Percentiles rank a stretch among this genome's conserved stretches.
These are phyloP conservation scores for Microbotryomycetes sp. DNA, from an alignment of 1,284 basidiomycete genomes.

Conservation along the genomic window DNA sequence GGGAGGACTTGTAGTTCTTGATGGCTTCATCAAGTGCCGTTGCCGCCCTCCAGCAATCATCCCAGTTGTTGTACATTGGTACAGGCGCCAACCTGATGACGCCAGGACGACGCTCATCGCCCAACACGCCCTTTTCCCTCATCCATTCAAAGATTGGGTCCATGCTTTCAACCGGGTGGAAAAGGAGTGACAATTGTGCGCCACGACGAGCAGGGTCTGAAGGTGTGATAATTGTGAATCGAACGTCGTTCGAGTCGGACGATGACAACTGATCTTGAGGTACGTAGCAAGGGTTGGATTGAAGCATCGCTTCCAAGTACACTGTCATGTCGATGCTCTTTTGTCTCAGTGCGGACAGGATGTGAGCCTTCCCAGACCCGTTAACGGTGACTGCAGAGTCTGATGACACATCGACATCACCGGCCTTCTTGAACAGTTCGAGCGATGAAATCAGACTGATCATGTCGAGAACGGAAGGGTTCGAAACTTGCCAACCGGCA, in stretches of 20 bases:
- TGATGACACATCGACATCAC: slow-evolving; percentile 36
- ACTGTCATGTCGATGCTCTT: slow-evolving; percentile 66
- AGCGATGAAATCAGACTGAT: slow-evolving; percentile 74
- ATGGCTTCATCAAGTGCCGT: slow-evolving; percentile 53
- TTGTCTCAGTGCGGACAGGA: slow-evolving; percentile 57
- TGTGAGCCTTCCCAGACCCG: slow-evolving; percentile 14
- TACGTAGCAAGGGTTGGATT: slow-evolving; percentile 55
- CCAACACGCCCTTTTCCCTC: slow-evolving; percentile 65
- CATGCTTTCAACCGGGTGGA: slow-evolving; percentile 64
- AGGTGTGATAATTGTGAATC: slow-evolving; percentile 85
- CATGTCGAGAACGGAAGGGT: slow-evolving; percentile 74
- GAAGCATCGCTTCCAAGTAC: slow-evolving; percentile 61
- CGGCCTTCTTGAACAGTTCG: slow-evolving; percentile 67
- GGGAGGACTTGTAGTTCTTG: neutral
- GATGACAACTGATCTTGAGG: slow-evolving; percentile 38
- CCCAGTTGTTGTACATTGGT: slow-evolving; percentile 73
- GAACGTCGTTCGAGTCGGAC: slow-evolving; percentile 35
- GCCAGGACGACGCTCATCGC: slow-evolving; percentile 81
- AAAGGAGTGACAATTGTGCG: slow-evolving; percentile 74
- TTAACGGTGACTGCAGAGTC: slow-evolving; percentile 8
- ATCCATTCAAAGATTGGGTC: slow-evolving; percentile 58
- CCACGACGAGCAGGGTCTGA: slow-evolving; percentile 60
- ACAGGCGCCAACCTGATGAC: slow-evolving; percentile 80
- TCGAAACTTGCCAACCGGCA: slow-evolving; percentile 91
- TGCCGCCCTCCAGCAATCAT: slow-evolving; percentile 66